Evolutionary conservation across 2,329 filamentous ascomycete species (phyloP), one percentile per base, ranked within the genome.

Genomic region (Phialophora verrucosa): DNA sequence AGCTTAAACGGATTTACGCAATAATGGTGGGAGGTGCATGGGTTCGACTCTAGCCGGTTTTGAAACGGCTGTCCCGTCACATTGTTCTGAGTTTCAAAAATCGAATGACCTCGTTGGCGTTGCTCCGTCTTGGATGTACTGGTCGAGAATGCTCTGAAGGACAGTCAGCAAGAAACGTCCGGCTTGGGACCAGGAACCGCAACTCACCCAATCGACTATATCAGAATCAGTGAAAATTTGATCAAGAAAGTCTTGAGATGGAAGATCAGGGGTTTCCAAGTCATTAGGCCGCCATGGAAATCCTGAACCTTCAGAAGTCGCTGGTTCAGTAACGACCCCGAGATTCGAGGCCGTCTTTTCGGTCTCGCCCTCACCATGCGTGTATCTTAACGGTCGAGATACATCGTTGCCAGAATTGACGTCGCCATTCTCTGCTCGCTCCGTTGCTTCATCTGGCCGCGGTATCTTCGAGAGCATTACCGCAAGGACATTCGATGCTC

Each of bases 381-480:
- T 11, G 25, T 51, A 12, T 38, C 32, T 31, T 20, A 51, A 35
- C 17, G 58, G 44, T 32, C 50, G 42, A 60, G 27, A 7, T 25
- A 51, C 20, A n/a, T 51, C 44, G 7, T 29, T 38, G 44, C 29
- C n/a, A 29, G 44, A 27, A 35, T 0, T 11, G 44, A 23, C 25
- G 11, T 4, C 42, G 23, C 58, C 44, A 14, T 35, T 51, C 25
- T 4, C 11, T 51, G 17, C 31, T 14, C 29, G 12, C 10, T 51
- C 23, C 29, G n/a, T 32, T 20, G 42, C 35, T 10, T 29, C 31
- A 12, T n/a, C 32, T 31, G 59, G 49, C 23, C 59, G 31, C 7
- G 63, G 63, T 38, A 65, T 55, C 56, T 65, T 65, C 4, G 55
- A 44, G 23, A 65, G 47, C 63, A 65, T 65, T n/a, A 56, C 50